Base-by-base conservation (phyloP, 2,329 filamentous ascomycete genomes). In the Myriangium duriaei region DNA sequence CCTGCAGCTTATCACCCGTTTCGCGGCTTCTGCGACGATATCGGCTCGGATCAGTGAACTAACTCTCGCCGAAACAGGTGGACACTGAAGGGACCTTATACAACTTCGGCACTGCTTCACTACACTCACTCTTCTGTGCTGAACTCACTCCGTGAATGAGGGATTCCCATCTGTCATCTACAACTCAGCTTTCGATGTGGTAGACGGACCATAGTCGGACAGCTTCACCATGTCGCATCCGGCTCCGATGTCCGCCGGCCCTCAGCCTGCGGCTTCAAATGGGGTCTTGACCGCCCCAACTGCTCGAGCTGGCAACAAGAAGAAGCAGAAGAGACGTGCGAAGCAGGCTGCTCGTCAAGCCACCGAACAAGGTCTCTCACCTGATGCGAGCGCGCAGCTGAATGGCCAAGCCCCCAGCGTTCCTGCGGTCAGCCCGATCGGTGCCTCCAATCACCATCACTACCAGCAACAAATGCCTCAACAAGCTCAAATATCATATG, bases 251-350 rank as follows among this genome's bases (percentile, higher is more conserved):
- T 33, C 34, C 30, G 32, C 32, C n/a, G 39, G 30, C 13, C 44
- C 43, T n/a, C 44, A 46, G 14, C 45, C 44, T 43, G 39, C 44
- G 24, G 30, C 43, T 19, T 15, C 50, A 49, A 65, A 64, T 54
- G 61, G 60, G 49, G 51, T 61, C 47, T 47, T 57, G 18, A 54
- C 55, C 18, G 56, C 45, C 35, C 48, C 55, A 31, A 49, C 52
- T 30, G 43, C 59, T 12, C 47, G 45, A 21, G 51, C 45, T 42
- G 51, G 87, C 36, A 95, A 94, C 62, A 77, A 83, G 55, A 95
- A 95, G 69, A 96, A 95, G 68, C 82, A 91, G 60, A 95, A 94
- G 69, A 76, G 87, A 49, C 75, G 87, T 48, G 80, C 83, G 55
- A 95, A 95, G 59, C 69, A 74, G 61, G 81, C 81, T 21, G 81